These are phyloP conservation scores for Podospora sp. DNA, from an alignment of 495 filamentous ascomycete genomes.

Conservation along the genomic window DNA sequence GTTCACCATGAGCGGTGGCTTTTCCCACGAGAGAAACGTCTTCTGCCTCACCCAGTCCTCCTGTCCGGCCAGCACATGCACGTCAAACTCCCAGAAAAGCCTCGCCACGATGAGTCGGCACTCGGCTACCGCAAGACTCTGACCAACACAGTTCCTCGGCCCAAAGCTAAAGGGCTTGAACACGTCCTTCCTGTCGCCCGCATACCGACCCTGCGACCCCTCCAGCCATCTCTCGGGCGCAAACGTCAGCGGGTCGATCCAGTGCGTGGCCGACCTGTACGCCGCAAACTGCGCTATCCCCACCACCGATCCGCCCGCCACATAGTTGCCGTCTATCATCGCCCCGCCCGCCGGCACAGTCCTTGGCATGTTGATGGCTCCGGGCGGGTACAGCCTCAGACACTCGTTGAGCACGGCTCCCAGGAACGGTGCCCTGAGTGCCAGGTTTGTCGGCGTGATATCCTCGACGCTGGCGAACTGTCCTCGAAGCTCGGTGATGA, in stretches of 20 bases:
- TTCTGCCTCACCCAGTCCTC: slow-evolving; percentile 47
- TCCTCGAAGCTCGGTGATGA: slow-evolving; percentile 50
- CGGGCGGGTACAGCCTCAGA: slow-evolving; percentile 58
- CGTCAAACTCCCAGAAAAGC: slow-evolving; percentile 45
- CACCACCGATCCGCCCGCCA: slow-evolving; percentile 47
- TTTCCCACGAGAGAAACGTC: slow-evolving; percentile 13
- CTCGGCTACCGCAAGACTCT: slow-evolving; percentile 41
- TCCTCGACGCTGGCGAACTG: slow-evolving; percentile 48
- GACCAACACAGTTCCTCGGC: slow-evolving; percentile 59
- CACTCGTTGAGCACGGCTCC: slow-evolving; percentile 56
- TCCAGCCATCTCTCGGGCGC: slow-evolving; percentile 55
- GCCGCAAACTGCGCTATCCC: slow-evolving; percentile 52
- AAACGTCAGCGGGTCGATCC: slow-evolving; percentile 48
- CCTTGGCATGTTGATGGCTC: slow-evolving; percentile 50
- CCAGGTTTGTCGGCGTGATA: slow-evolving; percentile 51
- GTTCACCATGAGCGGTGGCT: slow-evolving; percentile 1
- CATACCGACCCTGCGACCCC: slow-evolving; percentile 35
- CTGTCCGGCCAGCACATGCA: slow-evolving; percentile 35
- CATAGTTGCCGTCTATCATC: slow-evolving; percentile 45
- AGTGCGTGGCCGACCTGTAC: slow-evolving; percentile 46
- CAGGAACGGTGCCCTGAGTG: slow-evolving; percentile 45
- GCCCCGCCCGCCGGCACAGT: slow-evolving; percentile 47
- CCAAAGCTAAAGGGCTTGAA: slow-evolving; percentile 57
- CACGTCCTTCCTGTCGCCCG: slow-evolving; percentile 47
- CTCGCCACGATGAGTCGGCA: slow-evolving; percentile 43